Conservation (phyloP, 2,329 filamentous ascomycete genomes). For the Sporothrix inflata region DNA sequence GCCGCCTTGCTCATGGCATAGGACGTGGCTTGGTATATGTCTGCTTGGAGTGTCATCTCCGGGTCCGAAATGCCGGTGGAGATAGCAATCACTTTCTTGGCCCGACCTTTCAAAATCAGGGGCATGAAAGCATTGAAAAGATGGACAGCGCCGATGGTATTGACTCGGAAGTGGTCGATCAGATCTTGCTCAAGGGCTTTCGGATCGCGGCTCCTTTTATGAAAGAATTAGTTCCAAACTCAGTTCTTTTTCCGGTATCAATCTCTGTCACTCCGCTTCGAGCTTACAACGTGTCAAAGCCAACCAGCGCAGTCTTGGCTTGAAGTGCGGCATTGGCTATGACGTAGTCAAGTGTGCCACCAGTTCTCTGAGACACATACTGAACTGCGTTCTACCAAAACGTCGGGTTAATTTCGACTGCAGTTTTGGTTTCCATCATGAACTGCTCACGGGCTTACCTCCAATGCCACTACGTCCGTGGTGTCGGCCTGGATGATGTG, state of each 20-base stretch:
- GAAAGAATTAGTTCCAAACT: no score
- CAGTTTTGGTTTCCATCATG: no score
- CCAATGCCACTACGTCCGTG: slow-evolving; percentile 41
- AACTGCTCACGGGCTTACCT: slow-evolving; percentile 37
- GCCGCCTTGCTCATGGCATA: neutral
- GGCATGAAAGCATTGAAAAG: slow-evolving; percentile 3
- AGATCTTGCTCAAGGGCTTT: neutral
- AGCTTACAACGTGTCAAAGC: neutral
- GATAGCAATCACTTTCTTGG: neutral
- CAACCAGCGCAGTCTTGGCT: neutral
- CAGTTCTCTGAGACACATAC: neutral
- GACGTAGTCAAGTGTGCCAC: neutral
- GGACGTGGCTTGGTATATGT: slow-evolving; percentile 5
- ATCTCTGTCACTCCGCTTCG: no score
- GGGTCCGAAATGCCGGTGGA: neutral
- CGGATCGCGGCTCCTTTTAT: neutral
- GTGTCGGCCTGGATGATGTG: slow-evolving; percentile 52
- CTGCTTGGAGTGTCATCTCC: neutral
- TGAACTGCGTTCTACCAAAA: neutral
- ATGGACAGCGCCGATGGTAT: neutral
- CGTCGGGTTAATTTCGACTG: no score
- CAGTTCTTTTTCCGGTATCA: no score
- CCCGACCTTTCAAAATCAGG: neutral
- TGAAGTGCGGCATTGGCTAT: slow-evolving; percentile 8
- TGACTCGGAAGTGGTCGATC: neutral